Conservation (phyloP, 1,284 basidiomycete species). For the Naganishia liquefaciens region DNA sequence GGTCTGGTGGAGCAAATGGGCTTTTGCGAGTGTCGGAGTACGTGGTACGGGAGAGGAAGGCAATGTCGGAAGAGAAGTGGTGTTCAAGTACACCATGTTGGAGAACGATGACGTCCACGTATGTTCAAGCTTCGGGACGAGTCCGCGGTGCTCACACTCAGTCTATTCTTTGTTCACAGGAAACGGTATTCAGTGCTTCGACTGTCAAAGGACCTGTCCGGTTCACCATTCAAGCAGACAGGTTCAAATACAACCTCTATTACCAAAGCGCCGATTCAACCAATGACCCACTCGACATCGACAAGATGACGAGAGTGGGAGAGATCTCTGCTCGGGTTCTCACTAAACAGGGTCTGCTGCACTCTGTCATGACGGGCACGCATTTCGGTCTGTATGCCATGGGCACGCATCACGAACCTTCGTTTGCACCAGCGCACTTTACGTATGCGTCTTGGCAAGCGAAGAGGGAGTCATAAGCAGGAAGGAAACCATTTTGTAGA, state of each 20-base stretch:
- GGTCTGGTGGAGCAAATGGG: slow-evolving; percentile 34
- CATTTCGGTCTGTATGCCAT: slow-evolving; percentile 30
- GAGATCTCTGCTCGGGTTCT: slow-evolving; percentile 22
- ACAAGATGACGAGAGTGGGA: slow-evolving; percentile 15
- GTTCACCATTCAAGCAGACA: slow-evolving; percentile 19
- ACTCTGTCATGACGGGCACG: slow-evolving; percentile 27
- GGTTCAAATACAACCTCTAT: slow-evolving; percentile 10
- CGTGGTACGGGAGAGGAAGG: slow-evolving; percentile 13
- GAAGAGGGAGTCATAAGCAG: slow-evolving; percentile 5
- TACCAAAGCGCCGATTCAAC: neutral
- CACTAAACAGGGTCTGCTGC: slow-evolving; percentile 12
- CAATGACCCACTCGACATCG: neutral
- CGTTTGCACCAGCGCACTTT: slow-evolving; percentile 24
- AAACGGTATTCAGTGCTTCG: slow-evolving; percentile 13
- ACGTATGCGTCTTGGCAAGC: slow-evolving; percentile 23
- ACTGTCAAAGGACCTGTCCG: slow-evolving; percentile 6
- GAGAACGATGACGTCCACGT: slow-evolving; percentile 25
- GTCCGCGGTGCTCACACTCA: neutral
- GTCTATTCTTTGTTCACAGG: neutral
- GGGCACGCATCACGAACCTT: slow-evolving; percentile 29
- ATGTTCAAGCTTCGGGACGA: neutral
- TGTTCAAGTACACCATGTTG: slow-evolving; percentile 22
- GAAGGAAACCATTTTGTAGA: too few relatives aligned
- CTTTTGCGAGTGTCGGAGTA: slow-evolving; percentile 24
- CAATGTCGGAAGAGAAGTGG: slow-evolving; percentile 14